Percentiles rank a stretch among this genome's conserved stretches.
Conservation (phyloP, 2,329 filamentous ascomycete species). For the Drechslera avenae region DNA sequence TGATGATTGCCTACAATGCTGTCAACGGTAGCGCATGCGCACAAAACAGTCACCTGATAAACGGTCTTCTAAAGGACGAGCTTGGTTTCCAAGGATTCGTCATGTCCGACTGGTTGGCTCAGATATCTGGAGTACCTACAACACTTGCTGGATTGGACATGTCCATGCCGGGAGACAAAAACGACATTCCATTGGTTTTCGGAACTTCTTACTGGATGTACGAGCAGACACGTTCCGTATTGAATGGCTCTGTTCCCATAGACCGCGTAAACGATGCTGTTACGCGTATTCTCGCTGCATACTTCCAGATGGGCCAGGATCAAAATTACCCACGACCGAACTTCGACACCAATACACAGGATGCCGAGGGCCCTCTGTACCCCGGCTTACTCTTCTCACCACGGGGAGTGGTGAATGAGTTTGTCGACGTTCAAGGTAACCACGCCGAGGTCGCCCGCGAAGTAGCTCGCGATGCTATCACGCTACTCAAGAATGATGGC, state of each 20-base stretch:
- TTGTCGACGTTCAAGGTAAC: constrained; percentile 63
- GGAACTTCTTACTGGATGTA: constrained; percentile 68
- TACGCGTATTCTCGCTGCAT: constrained; percentile 82
- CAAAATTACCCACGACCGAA: constrained; percentile 51
- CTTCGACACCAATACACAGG: constrained; percentile 45
- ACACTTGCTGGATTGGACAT: constrained; percentile 85
- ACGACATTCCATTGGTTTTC: constrained; percentile 51
- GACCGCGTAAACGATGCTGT: constrained; percentile 87
- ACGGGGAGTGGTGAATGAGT: constrained; percentile 70
- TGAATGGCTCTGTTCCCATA: constrained; percentile 84
- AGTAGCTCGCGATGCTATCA: constrained; percentile 62
- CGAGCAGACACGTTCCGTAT: constrained; percentile 73
- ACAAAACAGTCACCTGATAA: constrained; percentile 80
- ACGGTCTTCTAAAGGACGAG: constrained; percentile 84
- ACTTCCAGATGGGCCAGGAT: constrained; percentile 66
- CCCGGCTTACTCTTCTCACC: constrained; percentile 60
- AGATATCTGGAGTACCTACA: constrained; percentile 78
- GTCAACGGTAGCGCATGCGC: constrained; percentile 62
- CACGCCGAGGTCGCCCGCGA: constrained; percentile 58
- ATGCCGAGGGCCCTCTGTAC: constrained; percentile 44
- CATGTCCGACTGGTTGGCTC: constrained; percentile 88
- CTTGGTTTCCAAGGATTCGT: constrained; percentile 73
- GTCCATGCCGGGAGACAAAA: constrained; percentile 73
- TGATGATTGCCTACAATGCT: constrained; percentile 80
- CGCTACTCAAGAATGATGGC: constrained; percentile 67